phyloP scores from a whole-genome alignment of 805 yeast genomes.

The Debaryomyces castellii region DNA sequence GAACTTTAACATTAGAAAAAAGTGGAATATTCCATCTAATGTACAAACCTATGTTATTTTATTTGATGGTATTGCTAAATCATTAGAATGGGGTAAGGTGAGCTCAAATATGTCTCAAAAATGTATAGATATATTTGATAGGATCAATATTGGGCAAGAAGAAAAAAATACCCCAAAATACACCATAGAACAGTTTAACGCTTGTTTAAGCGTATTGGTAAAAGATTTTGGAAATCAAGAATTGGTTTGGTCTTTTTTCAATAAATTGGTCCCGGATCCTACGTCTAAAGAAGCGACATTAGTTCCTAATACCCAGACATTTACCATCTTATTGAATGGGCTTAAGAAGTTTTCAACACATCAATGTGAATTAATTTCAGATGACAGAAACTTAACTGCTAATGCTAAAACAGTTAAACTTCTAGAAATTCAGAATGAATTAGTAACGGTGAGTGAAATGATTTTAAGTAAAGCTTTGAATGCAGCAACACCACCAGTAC shows the following conservation, averaged over 20 bases:
- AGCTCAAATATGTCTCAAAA: slow-evolving; percentile 16
- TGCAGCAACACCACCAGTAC: slow-evolving; percentile 33
- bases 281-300: slow-evolving; percentile 12
- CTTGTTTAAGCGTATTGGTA: slow-evolving; percentile 34
- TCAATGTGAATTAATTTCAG: slow-evolving; percentile 13
- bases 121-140: slow-evolving; percentile 21
- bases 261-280: slow-evolving; percentile 20
- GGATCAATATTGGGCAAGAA: slow-evolving; percentile 6
- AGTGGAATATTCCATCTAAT: slow-evolving; percentile 58
- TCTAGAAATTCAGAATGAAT: slow-evolving; percentile 26
- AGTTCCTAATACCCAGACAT: slow-evolving; percentile 34
- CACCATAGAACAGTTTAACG: slow-evolving; percentile 33
- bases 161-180: slow-evolving; percentile 7
- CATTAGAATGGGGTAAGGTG: slow-evolving; percentile 33
- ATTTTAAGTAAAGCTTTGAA: slow-evolving; percentile 24
- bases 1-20: slow-evolving; percentile 53
- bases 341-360: slow-evolving; percentile 17
- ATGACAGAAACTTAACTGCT: slow-evolving; percentile 12
- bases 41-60: slow-evolving; percentile 40
- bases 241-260: slow-evolving; percentile 39
- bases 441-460: slow-evolving; percentile 24
- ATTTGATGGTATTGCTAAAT: slow-evolving; percentile 35
- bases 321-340: slow-evolving; percentile 40
- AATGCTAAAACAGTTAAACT: slow-evolving; percentile 21
- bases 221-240: slow-evolving; percentile 33